Evolutionary conservation across 768 basidiomycete genomes (phyloP), one percentile per base, ranked within the genome.

Genomic region (Pisolithus tinctorius): DNA sequence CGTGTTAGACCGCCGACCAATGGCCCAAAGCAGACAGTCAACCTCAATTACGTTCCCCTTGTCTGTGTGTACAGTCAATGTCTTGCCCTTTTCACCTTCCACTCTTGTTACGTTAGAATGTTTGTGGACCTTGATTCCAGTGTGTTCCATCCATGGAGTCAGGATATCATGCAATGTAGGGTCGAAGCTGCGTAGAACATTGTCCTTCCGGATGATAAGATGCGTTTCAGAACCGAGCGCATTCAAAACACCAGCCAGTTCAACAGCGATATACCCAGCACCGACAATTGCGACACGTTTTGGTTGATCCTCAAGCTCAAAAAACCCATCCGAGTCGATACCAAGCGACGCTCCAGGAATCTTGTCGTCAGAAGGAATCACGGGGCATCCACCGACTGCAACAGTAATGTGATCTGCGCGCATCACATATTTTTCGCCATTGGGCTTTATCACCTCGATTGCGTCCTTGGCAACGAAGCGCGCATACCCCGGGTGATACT

Each of bases 201-300:
- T 86, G 48, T 98, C 90, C 48, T 84, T 76, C 48, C 96, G 86
- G 58, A 97, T 97, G 66, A 97, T 67, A 58, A 98, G 69, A 65
- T 97, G 93, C 7, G 93, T 93, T 69, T 98, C 92, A 34, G 85
- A 79, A 20, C 94, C 93, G 50, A 96, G 82, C 6, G 89, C 77
- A 69, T 97, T 82, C 71, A 99, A 82, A 49, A 99, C 82, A 17
- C 96, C 96, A 4, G 95, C 92, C 43, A 99, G 82, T 70, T 99
- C 96, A 55, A 97, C 90, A 16, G 93, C 93, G 59, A 99, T 98
- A 68, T 99, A 99, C 1, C 96, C 96, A 13, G 96, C 96, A 43
- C 96, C 96, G 40, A 97, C 84, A 49, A 98, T 86, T 3, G 86
- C 94, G 29, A 96, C 93, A 52, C 93, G 82, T 69, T 86, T 90